Percentiles rank a stretch among this genome's conserved stretches.
Conservation (phyloP, 345 rosid genomes). For the Cardiospermum halicacabum region DNA sequence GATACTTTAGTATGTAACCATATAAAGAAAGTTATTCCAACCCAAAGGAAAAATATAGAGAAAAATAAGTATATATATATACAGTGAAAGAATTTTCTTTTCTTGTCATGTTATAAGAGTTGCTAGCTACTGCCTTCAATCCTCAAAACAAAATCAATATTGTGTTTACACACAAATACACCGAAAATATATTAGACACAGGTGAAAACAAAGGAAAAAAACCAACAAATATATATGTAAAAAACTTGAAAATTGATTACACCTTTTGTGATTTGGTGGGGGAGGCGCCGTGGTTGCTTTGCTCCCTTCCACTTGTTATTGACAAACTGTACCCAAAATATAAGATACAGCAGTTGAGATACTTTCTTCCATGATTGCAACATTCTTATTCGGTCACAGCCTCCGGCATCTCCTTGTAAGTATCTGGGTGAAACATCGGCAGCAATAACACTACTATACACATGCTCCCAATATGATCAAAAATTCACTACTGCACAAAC, state of each 20-base stretch:
- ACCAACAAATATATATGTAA: conserved; percentile 2
- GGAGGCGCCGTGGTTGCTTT: too few relatives aligned
- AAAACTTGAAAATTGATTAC: conserved; percentile 24
- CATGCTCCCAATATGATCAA: conserved; percentile 37
- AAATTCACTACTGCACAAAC: conserved; percentile 28
- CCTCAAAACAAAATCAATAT: conserved; percentile 22
- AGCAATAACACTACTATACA: conserved; percentile 46
- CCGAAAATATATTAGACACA: conserved; percentile 12
- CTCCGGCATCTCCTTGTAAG: conserved; percentile 27
- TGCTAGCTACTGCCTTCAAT: conserved; percentile 13
- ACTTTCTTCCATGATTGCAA: conserved; percentile 24
- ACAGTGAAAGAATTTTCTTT: neutral
- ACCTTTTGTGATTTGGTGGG: conserved; percentile 34
- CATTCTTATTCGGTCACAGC: conserved; percentile 31
- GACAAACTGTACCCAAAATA: conserved; percentile 29
- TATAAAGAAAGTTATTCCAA: neutral
- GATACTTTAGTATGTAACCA: too few relatives aligned
- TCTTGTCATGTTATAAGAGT: conserved; percentile 2
- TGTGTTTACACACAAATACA: conserved; percentile 27
- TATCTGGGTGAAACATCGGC: conserved; percentile 21
- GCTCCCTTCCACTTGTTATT: conserved; percentile 31
- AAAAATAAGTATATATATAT: neutral
- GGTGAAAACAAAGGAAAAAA: conserved; percentile 4
- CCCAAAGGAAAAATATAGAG: neutral
- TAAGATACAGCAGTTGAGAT: conserved; percentile 15